Base-by-base conservation (phyloP, 768 basidiomycete species). In the Neoboletus brunneissimus region DNA sequence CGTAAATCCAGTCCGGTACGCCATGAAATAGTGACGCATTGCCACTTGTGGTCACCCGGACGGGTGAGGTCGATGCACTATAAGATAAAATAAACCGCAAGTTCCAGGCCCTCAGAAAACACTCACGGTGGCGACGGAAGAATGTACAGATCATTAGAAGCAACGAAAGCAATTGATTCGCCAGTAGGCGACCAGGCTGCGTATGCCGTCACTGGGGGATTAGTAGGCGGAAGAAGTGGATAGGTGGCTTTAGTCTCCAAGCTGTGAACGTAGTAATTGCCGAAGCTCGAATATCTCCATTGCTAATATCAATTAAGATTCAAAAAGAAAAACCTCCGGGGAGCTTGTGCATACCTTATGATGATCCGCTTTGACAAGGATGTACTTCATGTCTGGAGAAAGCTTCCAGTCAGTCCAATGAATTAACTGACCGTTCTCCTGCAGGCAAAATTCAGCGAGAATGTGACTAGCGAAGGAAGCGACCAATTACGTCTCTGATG, bases 1-100 rank as follows among this genome's bases (percentile, higher is more conserved):
- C 94, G 71, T 95, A 95, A 5, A 98, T 96, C 96, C 97, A 98
- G 69, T 97, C 94, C 0, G 94, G 91, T 2, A 97, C 89, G 8
- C 97, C 97, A 65, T 98, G 86, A 78, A 98, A 97, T 16, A 95
- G 78, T 0, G 89, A 88, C 0, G 84, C 79, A 50, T 88, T 90
- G 0, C 97, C 97, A 15, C 86, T 83, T 1, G 77, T 75, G 2
- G 96, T 99, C 11, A 98, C 79, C 11, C 88, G 86, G 48, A 95
- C 87, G 11, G 86, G 76, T 15, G 75, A 61, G 2, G 77, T 67
- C 3, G 73, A 69, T 9, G 73, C 63, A 22, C 76, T 79, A 29
- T 29, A 49, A n/a, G 31, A 50, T 10, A 41, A 45, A 47, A 51
- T 68, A 48, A 62, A 54, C 3, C 9, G 3, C 32, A 44, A 40